These are phyloP conservation scores for Lunularia cruciata DNA, from an alignment of 225 moss, liverwort and hornwort species.

Conservation along the genomic window DNA sequence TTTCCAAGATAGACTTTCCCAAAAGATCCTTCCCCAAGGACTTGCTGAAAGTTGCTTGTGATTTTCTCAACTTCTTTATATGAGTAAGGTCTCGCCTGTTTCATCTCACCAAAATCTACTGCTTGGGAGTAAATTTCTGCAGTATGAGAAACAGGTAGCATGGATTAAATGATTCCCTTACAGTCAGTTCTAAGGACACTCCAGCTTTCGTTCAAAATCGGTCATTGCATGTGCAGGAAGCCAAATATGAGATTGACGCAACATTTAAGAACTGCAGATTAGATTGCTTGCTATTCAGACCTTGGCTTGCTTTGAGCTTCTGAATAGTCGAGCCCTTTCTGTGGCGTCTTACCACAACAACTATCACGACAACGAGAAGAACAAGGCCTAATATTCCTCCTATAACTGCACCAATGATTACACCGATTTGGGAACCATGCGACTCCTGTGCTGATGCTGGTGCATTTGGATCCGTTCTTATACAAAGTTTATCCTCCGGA, in stretches of 20 bases:
- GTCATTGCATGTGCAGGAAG: too few species aligned
- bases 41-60: slow-evolving; percentile 2
- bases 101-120: neutral
- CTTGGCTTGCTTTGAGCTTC: too few species aligned
- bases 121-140: neutral
- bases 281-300: too few species aligned
- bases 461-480: neutral
- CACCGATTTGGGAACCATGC: neutral
- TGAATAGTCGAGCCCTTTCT: neutral
- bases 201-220: too few species aligned
- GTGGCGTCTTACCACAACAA: neutral
- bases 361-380: neutral
- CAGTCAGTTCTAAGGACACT: too few species aligned
- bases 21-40: slow-evolving; percentile 28
- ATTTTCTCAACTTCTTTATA: slow-evolving; percentile 14
- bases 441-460: neutral
- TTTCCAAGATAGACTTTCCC: slow-evolving; percentile 29
- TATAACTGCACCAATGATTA: neutral
- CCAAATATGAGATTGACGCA: too few species aligned
- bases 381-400: neutral
- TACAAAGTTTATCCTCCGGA: neutral
- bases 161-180: too few species aligned
- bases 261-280: too few species aligned
- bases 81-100: slow-evolving; percentile 7
- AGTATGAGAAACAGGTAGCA: too few species aligned